Evolutionary conservation across 2,329 filamentous ascomycete genomes (phyloP).

Genomic region (Ophiostoma himal-ulmi): DNA sequence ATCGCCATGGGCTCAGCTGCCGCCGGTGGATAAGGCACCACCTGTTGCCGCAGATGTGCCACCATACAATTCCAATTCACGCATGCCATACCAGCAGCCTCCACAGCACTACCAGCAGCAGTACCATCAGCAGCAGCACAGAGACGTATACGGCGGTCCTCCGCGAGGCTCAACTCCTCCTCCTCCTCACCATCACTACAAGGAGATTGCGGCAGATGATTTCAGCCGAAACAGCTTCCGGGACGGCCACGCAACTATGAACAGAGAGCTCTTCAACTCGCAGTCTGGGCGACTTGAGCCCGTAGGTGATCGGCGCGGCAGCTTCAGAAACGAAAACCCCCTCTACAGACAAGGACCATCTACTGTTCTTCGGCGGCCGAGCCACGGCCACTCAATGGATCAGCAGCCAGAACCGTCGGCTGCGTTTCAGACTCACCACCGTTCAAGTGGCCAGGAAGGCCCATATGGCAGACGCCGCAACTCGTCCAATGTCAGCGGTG

Average conservation of each 20-base stretch:
- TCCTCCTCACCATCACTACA: slow-evolving; percentile 49
- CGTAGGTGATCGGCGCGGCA: slow-evolving; percentile 69
- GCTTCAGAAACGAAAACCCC: slow-evolving; percentile 56
- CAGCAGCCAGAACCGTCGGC: slow-evolving; percentile 69
- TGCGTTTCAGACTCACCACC: slow-evolving; percentile 73
- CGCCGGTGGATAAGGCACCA: slow-evolving; percentile 75
- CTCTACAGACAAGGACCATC: slow-evolving; percentile 58
- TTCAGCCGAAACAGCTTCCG: slow-evolving; percentile 81
- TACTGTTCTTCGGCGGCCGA: slow-evolving; percentile 69
- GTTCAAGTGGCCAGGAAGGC: slow-evolving; percentile 59
- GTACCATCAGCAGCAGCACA: slow-evolving; percentile 34
- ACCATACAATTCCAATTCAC: slow-evolving; percentile 21
- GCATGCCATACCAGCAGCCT: background rate
- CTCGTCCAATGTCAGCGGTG: slow-evolving; percentile 87
- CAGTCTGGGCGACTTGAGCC: slow-evolving; percentile 90
- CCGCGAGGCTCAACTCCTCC: slow-evolving; percentile 31
- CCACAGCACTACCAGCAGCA: slow-evolving; percentile 15
- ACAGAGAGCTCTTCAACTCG: slow-evolving; percentile 86
- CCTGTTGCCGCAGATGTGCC: slow-evolving; percentile 58
- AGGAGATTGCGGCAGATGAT: slow-evolving; percentile 89
- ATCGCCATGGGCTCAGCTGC: slow-evolving; percentile 85
- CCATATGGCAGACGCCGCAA: slow-evolving; percentile 70
- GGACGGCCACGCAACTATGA: slow-evolving; percentile 57
- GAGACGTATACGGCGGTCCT: slow-evolving; percentile 46
- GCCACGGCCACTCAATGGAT: slow-evolving; percentile 46